Evolutionary conservation across 75 land plant species (phyloP), one percentile per base, ranked within the genome.

Genomic region (Pinus taeda): DNA sequence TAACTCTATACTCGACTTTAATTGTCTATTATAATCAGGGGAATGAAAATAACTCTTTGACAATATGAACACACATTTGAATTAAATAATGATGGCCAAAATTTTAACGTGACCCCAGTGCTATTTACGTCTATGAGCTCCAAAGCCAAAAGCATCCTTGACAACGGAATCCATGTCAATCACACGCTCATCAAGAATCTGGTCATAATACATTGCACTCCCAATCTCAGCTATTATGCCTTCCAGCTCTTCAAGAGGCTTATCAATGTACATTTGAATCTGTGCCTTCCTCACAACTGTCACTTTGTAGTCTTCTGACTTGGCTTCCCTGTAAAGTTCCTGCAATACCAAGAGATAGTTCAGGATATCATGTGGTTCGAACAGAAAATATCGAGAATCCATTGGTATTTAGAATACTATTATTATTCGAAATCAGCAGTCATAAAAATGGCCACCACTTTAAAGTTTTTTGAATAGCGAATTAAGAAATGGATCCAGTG

Each of bases 281-380:
- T 93, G 83, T n/a, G 92, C 95, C 76, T 89, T 91, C 78, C 85
- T 91, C 57, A 95, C 79, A 62, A 95, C 92, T 21, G 98, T 93
- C 15, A 95, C 88, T 77, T 82, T 78, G 59, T 86, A 93, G 7
- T 93, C 98, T 82, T 88, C 90, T 79, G 83, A 83, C 80, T 88
- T 93, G 78, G 95, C 92, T 70, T 89, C 88, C 26, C 87, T 81
- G 75, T 88, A 88, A 21, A 88, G 88, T 79, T 93, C 92, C 98
- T 94, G 79, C 57, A 70, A 60, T 59, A 20, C 8, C 59, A 29
- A 56, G 22, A 36, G 21, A 60, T 66, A 49, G 76, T n/a, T 63
- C 18, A 66, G 39, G 5, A 4, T 4, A 18, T 66, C 70, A 37
- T 37, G 15, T 6, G 6, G 36, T 37, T 66, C 17, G 45, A 42